A percentile compares a stretch with the other conserved stretches of the same genome.
phyloP scores from a whole-genome alignment of 371 early-diverging fungal species.

The Cokeromyces recurvatus region DNA sequence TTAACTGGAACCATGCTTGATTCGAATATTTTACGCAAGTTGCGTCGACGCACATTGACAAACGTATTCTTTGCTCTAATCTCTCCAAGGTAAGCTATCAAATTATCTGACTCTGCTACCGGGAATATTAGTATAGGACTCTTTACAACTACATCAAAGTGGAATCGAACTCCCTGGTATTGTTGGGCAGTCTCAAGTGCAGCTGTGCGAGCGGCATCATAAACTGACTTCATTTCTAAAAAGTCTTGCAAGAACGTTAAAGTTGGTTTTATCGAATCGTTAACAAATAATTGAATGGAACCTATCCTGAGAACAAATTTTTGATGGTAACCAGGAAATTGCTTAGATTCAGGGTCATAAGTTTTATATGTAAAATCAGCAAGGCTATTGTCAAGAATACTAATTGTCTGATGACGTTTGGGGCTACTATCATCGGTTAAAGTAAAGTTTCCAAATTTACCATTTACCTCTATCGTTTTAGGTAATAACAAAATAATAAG shows the following conservation, averaged over 20 bases:
- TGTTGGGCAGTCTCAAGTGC: conserved; percentile 79
- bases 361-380: conserved; percentile 72
- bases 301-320: conserved; percentile 60
- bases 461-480: conserved; percentile 48
- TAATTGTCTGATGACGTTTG: too few relatives aligned
- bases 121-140: conserved; percentile 91
- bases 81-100: conserved; percentile 86
- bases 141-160: conserved; percentile 80
- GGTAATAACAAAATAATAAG: conserved; percentile 49
- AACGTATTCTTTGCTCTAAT: conserved; percentile 80
- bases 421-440: conserved; percentile 58
- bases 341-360: conserved; percentile 30
- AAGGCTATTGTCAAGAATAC: conserved; percentile 15
- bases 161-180: conserved; percentile 50
- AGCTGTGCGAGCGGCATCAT: conserved; percentile 83
- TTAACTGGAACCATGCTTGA: conserved; percentile 37
- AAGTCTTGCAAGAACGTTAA: conserved; percentile 70
- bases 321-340: conserved; percentile 70
- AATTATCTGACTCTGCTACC: conserved; percentile 41
- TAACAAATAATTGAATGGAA: conserved; percentile 58
- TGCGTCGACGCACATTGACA: conserved; percentile 25
- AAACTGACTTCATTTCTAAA: conserved; percentile 81
- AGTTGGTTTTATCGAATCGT: conserved; percentile 48
- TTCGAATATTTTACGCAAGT: conserved; percentile 4
- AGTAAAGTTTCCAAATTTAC: conserved; percentile 69